Percentiles rank a stretch among this genome's conserved stretches.
Evolutionary conservation across 441 rosid genomes (phyloP).

Genomic region (Jatropha multifida): DNA sequence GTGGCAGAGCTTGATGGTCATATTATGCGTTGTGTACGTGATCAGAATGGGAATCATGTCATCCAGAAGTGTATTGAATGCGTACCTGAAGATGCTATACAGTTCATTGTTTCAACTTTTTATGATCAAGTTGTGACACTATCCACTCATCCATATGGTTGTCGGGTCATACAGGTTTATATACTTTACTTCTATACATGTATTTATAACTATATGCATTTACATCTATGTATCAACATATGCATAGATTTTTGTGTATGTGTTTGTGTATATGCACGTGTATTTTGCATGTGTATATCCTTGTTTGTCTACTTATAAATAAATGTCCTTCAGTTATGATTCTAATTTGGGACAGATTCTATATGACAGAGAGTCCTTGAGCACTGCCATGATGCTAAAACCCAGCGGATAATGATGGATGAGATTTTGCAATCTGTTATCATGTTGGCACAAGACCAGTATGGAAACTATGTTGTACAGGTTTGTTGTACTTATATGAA

Average conservation of each 20-base stretch:
- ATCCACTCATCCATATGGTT: constrained; percentile 86
- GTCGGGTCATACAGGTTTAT: constrained; percentile 77
- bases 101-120: constrained; percentile 64
- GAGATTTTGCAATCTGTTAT: constrained; percentile 65
- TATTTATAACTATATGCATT: too few species aligned
- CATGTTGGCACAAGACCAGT: constrained; percentile 80
- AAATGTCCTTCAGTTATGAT: background rate
- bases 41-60: constrained; percentile 86
- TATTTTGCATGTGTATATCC: background rate
- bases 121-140: constrained; percentile 71
- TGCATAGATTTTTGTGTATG: too few species aligned
- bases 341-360: constrained; percentile 21
- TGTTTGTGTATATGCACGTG: background rate
- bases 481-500: constrained; percentile 33
- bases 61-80: constrained; percentile 90
- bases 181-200: background rate
- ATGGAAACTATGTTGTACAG: constrained; percentile 87
- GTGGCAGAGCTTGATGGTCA: constrained; percentile 78
- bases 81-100: constrained; percentile 67
- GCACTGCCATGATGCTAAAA: constrained; percentile 63
- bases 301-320: constrained; percentile 3
- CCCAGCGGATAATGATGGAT: constrained; percentile 63
- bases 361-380: constrained; percentile 66
- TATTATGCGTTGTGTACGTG: constrained; percentile 77
- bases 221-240: background rate